phyloP scores from a whole-genome alignment of 148 eudicot species.

The Arctostaphylos glauca region DNA sequence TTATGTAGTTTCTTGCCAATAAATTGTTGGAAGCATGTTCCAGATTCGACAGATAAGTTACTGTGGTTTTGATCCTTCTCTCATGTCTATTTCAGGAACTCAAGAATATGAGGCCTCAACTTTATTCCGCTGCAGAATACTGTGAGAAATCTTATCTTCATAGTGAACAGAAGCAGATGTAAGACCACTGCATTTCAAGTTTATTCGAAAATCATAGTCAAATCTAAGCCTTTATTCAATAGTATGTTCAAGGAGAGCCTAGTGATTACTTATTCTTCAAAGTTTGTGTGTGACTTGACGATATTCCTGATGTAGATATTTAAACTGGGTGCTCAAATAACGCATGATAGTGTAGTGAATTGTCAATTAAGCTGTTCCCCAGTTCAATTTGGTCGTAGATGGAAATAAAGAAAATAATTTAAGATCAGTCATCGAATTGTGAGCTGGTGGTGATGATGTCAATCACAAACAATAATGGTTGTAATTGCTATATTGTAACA shows the following conservation, averaged over 20 bases:
- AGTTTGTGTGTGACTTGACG: not conserved
- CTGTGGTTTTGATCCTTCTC: constrained; percentile 4
- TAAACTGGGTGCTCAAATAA: not conserved
- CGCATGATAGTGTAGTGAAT: not conserved
- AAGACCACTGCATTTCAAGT: constrained; percentile 21
- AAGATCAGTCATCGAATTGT: not conserved
- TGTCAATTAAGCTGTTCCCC: not conserved
- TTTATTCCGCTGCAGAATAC: constrained; percentile 93
- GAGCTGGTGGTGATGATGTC: not conserved
- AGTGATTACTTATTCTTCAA: not conserved
- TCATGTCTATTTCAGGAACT: constrained; percentile 64
- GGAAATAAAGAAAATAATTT: not conserved
- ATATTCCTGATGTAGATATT: constrained; percentile 5
- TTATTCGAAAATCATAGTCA: not conserved
- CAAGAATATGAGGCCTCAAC: constrained; percentile 90
- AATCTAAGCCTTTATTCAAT: not conserved
- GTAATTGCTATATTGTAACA: not conserved
- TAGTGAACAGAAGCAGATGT: constrained; percentile 92
- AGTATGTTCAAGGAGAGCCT: not conserved
- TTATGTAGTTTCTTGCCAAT: not conserved
- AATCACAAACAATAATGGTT: not conserved
- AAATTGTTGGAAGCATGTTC: not conserved
- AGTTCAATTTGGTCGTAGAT: not conserved
- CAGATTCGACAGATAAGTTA: not conserved
- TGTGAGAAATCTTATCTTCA: constrained; percentile 95